phyloP scores from a whole-genome alignment of 169 alveolate species.

The Eimeria tenella region DNA sequence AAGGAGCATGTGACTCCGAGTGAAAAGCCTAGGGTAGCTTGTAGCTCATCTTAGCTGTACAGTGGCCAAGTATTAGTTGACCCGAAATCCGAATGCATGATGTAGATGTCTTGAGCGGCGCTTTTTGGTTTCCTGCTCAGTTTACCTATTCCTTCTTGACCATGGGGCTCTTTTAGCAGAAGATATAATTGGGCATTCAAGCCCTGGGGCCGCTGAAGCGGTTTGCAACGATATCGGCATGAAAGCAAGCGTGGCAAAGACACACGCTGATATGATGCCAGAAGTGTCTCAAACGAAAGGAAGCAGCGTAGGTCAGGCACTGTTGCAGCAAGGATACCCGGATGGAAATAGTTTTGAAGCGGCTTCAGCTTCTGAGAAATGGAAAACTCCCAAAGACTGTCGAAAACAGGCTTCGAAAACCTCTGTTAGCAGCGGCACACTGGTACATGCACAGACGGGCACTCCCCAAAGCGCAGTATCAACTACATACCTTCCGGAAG shows the following conservation, averaged over 20 bases:
- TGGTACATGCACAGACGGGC: too few relatives aligned
- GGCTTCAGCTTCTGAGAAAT: too few relatives aligned
- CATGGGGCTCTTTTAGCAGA: conserved; percentile 52
- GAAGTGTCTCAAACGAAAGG: neutral
- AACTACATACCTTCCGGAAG: too few relatives aligned
- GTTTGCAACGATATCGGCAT: neutral
- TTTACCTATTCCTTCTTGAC: conserved; percentile 22
- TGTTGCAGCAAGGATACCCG: too few relatives aligned
- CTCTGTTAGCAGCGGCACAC: too few relatives aligned
- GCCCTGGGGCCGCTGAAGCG: neutral
- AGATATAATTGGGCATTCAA: neutral
- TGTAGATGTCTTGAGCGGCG: neutral
- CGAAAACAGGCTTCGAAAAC: too few relatives aligned
- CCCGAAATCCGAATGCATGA: neutral
- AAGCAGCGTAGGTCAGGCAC: too few relatives aligned
- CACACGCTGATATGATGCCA: neutral
- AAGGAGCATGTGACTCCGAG: neutral
- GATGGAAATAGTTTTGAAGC: too few relatives aligned
- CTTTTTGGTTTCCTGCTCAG: conserved; percentile 3
- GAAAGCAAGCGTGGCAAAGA: neutral
- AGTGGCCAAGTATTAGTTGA: too few relatives aligned
- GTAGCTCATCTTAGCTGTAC: neutral
- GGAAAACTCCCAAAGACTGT: too few relatives aligned
- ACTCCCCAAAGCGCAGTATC: too few relatives aligned
- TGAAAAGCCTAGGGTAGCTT: too few relatives aligned